Evolutionary conservation across 768 basidiomycete species (phyloP).

Genomic region (Sporobolomyces pararoseus): DNA sequence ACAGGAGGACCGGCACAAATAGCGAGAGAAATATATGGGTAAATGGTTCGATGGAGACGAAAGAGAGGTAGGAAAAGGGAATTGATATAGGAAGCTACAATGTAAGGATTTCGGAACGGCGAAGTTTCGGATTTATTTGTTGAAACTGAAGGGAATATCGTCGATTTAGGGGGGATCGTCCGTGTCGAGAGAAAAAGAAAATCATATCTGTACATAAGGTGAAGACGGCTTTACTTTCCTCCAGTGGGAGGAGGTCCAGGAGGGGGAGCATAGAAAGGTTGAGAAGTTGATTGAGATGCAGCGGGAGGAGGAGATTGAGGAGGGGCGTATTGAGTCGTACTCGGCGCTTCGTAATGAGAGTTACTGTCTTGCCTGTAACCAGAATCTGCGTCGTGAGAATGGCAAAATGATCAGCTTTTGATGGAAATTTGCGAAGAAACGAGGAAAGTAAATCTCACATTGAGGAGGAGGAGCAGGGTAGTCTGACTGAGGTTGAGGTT

Average conservation of each 20-base stretch:
- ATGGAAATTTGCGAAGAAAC: too few relatives aligned
- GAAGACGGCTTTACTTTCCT: not conserved
- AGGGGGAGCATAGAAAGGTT: conserved; percentile 24
- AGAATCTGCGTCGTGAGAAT: conserved; percentile 11
- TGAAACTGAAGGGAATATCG: too few relatives aligned
- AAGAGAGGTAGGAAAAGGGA: not conserved
- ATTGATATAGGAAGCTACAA: too few relatives aligned
- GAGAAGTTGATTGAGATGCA: conserved; percentile 8
- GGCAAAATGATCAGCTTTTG: too few relatives aligned
- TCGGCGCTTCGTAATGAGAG: conserved; percentile 15
- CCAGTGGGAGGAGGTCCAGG: conserved; percentile 9
- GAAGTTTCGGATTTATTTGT: too few relatives aligned
- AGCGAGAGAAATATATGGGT: not conserved
- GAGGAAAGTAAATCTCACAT: conserved; percentile 16
- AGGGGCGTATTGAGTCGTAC: conserved; percentile 20
- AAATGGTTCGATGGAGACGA: not conserved
- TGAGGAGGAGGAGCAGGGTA: conserved; percentile 31
- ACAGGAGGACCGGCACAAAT: too few relatives aligned
- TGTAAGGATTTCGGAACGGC: too few relatives aligned
- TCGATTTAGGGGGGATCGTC: not conserved
- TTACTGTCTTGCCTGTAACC: conserved; percentile 24
- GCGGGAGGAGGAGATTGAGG: conserved; percentile 32
- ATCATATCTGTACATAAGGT: too few relatives aligned
- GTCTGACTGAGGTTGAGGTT: not conserved
- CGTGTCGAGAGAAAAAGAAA: too few relatives aligned